Evolutionary conservation across 2,329 filamentous ascomycete species (phyloP).

Genomic region (Cryphonectria nitschkei): DNA sequence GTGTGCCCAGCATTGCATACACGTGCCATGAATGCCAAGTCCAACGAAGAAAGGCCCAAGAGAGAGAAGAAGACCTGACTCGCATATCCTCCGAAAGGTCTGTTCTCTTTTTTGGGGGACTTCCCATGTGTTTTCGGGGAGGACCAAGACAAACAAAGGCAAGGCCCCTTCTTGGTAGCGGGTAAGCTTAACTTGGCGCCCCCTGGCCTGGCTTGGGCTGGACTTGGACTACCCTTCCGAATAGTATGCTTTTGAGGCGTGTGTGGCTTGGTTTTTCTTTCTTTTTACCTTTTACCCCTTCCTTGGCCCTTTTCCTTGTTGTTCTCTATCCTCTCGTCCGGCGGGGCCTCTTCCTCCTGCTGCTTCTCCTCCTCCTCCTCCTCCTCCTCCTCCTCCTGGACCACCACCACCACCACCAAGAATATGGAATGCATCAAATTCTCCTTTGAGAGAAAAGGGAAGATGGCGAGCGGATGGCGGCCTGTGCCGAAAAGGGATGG

Average conservation of each 20-base stretch:
- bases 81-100: not conserved
- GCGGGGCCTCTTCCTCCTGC: too few relatives aligned
- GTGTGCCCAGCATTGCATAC: not conserved
- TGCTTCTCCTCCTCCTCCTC: not conserved
- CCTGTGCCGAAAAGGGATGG: not conserved
- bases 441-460: not conserved
- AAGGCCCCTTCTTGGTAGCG: not conserved
- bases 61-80: not conserved
- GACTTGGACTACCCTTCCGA: not conserved
- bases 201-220: not conserved
- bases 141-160: not conserved
- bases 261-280: not conserved
- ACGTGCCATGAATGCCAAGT: not conserved
- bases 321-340: too few relatives aligned
- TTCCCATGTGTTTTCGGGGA: too few relatives aligned
- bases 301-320: too few relatives aligned
- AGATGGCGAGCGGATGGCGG: not conserved
- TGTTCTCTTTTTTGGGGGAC: not conserved
- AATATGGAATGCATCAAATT: not conserved
- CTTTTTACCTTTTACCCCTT: not conserved
- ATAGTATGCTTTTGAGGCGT: not conserved
- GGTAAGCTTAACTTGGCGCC: constrained; percentile 7
- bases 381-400: not conserved
- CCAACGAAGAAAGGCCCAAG: not conserved
- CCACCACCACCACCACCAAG: not conserved